phyloP scores from a whole-genome alignment of 176 grass and related monocot species.

The Oryza australiensis region DNA sequence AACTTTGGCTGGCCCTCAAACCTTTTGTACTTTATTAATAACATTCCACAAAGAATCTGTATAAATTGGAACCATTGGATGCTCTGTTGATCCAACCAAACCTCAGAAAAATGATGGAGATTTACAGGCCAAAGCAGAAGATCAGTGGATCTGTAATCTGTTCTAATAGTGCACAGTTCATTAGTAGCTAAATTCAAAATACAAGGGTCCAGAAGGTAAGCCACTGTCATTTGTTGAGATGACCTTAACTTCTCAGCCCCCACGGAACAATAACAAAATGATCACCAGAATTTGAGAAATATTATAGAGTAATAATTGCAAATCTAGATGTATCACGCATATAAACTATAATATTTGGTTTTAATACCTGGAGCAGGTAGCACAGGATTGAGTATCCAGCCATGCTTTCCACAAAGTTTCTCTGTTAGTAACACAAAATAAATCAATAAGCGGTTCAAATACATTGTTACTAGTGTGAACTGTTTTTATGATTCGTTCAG shows the following conservation, averaged over 20 bases:
- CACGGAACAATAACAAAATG: background rate
- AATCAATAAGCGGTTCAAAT: slow-evolving; percentile 20
- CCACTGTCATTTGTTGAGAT: background rate
- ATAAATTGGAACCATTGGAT: background rate
- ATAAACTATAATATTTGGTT: slow-evolving; percentile 13
- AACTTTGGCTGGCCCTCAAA: background rate
- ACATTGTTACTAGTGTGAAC: slow-evolving; percentile 2
- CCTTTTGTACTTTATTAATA: slow-evolving; percentile 4
- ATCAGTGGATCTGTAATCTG: background rate
- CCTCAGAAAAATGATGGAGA: slow-evolving; percentile 16
- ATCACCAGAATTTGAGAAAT: background rate
- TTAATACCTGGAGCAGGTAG: slow-evolving; percentile 88
- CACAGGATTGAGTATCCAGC: slow-evolving; percentile 95
- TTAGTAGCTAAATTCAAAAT: slow-evolving; percentile 6
- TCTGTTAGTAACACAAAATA: slow-evolving; percentile 56
- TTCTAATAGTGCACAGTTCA: background rate
- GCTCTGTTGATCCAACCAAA: background rate
- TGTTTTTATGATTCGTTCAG: background rate
- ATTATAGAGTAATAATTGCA: background rate
- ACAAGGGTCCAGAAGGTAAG: background rate
- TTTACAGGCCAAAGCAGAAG: slow-evolving; percentile 15
- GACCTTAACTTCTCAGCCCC: background rate
- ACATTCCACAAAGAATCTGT: background rate
- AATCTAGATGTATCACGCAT: background rate
- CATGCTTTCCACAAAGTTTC: slow-evolving; percentile 99